phyloP scores from a whole-genome alignment of 371 early-diverging fungal genomes.

The Syncephalastrum monosporum region DNA sequence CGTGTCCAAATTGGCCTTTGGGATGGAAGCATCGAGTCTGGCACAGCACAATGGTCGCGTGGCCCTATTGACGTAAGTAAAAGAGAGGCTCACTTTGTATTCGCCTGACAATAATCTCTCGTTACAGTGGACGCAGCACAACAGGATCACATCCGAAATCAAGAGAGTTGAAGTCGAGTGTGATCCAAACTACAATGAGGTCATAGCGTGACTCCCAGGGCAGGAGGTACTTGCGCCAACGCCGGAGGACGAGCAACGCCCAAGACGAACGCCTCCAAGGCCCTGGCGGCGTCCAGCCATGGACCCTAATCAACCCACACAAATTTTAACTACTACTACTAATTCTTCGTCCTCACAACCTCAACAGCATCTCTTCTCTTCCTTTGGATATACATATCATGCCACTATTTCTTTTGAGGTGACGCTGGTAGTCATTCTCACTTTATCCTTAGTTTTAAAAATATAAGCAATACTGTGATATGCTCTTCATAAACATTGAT shows the following conservation, averaged over 20 bases:
- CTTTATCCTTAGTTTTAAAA: too few relatives aligned
- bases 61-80: constrained; percentile 46
- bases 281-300: too few relatives aligned
- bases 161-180: constrained; percentile 17
- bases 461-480: too few relatives aligned
- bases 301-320: too few relatives aligned
- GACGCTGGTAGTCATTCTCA: too few relatives aligned
- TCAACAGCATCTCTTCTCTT: neutral
- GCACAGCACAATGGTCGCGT: constrained; percentile 43
- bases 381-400: constrained; percentile 1
- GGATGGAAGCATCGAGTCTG: constrained; percentile 50
- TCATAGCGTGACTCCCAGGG: constrained; percentile 13
- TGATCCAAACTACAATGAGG: constrained; percentile 18
- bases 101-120: neutral
- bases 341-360: constrained; percentile 1
- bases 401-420: too few relatives aligned
- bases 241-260: constrained; percentile 3
- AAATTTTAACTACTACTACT: neutral
- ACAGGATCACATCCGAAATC: constrained; percentile 16
- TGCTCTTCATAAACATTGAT: too few relatives aligned
- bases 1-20: constrained; percentile 56
- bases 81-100: neutral
- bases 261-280: too few relatives aligned
- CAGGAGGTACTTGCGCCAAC: constrained; percentile 6
- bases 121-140: constrained; percentile 18